Base-by-base conservation (phyloP, 768 basidiomycete species). In the Phylloporus sp. region DNA sequence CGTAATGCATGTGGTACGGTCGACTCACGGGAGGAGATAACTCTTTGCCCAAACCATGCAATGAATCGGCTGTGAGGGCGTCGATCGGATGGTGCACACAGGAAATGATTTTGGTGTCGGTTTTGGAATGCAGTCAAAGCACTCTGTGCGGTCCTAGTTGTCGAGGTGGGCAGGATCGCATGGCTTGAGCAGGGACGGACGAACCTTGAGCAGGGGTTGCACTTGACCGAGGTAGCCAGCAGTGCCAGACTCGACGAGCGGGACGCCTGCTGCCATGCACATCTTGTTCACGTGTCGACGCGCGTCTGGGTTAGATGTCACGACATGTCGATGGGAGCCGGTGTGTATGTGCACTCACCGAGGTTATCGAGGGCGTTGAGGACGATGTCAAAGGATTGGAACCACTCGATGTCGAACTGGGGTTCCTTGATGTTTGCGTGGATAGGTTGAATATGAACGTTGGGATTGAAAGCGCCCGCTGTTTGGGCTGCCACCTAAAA, bases 11-110 rank as follows among this genome's bases (percentile, higher is more conserved):
- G 12, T 15, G 6, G 24, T 18, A 4, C 10, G 11, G 26, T n/a
- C 12, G 12, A 71, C 88, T 64, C 59, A 91, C 95, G 88, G 85
- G 61, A 97, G 80, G 12, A 99, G 83, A 73, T 98, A 98, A 51
- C 84, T 94, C 69, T 98, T 99, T 27, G 92, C 93, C 97, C 97
- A 99, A 3, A 97, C 95, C 44, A 99, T 97, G 63, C 95, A 99
- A 62, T 99, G 97, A 45, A 98, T 97, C 0, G 97, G 93, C 57
- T 95, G 95, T 51, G 88, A 91, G 0, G 97, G 97, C 0, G 97
- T 98, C 3, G 92, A 92, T 34, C 95, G 85, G 58, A 99, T 98
- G 0, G 97, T 98, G 68, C 97, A 99, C 10, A 98, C 95, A 0
- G 97, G 95, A 65, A 92, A 98, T 0, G 91, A 88, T 66, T 94